A percentile compares a stretch with the other conserved stretches of the same genome.
Evolutionary conservation across 495 filamentous ascomycete genomes (phyloP).

Genomic region (Wilcoxina mikolae): DNA sequence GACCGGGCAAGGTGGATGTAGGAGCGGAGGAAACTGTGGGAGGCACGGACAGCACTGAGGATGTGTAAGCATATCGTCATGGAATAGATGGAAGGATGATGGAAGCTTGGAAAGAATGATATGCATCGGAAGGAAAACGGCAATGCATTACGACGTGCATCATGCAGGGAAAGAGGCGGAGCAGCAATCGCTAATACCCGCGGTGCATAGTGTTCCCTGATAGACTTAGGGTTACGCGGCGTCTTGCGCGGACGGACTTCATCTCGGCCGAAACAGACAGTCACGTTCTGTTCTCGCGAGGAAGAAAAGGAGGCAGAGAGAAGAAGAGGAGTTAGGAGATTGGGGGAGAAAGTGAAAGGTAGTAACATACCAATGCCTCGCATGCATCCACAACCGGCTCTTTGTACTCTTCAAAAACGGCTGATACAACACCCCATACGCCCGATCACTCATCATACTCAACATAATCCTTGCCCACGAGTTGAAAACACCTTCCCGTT

Average conservation of each 20-base stretch:
- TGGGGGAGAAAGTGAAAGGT: conserved; percentile 1
- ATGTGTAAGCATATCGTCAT: not conserved
- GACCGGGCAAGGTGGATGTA: conserved; percentile 40
- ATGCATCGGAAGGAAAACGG: not conserved
- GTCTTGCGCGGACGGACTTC: not conserved
- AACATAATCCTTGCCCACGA: conserved; percentile 26
- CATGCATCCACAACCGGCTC: conserved; percentile 40
- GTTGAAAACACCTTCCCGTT: conserved; percentile 19
- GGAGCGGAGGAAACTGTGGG: conserved; percentile 42
- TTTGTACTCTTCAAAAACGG: conserved; percentile 43
- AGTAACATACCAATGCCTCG: conserved; percentile 36
- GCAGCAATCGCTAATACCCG: not conserved
- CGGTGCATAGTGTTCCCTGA: not conserved
- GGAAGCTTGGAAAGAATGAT: not conserved
- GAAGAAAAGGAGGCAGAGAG: not conserved
- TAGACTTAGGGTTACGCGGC: not conserved
- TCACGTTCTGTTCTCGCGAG: not conserved
- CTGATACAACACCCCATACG: conserved; percentile 42
- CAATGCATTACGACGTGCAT: not conserved
- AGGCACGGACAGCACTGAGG: conserved; percentile 38
- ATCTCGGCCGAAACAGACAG: conserved; percentile 1
- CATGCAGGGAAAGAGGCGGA: not conserved
- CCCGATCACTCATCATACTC: conserved; percentile 27
- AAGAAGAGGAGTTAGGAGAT: not conserved
- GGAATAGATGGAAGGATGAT: not conserved